phyloP scores from a whole-genome alignment of 192 early-diverging fungal genomes.

The Umbelopsis sp. region DNA sequence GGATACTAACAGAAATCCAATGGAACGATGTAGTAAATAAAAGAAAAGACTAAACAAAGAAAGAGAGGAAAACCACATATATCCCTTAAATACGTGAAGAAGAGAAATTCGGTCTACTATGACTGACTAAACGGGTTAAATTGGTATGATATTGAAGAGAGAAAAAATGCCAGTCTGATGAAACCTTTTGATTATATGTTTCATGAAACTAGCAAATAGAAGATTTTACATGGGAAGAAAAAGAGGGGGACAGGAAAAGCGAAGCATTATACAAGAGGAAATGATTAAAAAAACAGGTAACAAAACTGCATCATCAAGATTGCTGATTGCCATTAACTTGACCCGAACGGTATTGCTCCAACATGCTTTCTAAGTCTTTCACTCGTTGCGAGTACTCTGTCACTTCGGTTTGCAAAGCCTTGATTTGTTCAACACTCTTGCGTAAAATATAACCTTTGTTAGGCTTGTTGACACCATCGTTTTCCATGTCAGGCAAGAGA shows the following conservation, averaged over 20 bases:
- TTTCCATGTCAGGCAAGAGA: conserved; percentile 83
- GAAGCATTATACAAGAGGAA: conserved; percentile 7
- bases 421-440: conserved; percentile 92
- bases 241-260: neutral
- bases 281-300: neutral
- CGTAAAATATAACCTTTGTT: conserved; percentile 96
- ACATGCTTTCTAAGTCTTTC: conserved; percentile 33
- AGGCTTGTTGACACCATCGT: conserved; percentile 68
- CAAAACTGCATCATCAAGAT: conserved; percentile 4
- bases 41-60: neutral
- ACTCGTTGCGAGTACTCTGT: conserved; percentile 30
- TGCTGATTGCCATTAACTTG: conserved; percentile 7
- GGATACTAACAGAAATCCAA: neutral
- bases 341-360: conserved; percentile 30
- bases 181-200: neutral
- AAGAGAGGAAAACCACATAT: neutral
- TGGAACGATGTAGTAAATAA: no score
- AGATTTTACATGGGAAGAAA: conserved; percentile 13
- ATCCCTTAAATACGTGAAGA: neutral
- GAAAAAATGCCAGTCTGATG: neutral
- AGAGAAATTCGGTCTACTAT: conserved; percentile 3
- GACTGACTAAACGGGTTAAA: neutral
- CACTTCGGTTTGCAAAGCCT: conserved; percentile 39
- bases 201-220: neutral
- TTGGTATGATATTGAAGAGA: conserved; percentile 7